Evolutionary conservation across 768 basidiomycete genomes (phyloP), one percentile per base, ranked within the genome.

Genomic region (Macrolepiota dolichaula): DNA sequence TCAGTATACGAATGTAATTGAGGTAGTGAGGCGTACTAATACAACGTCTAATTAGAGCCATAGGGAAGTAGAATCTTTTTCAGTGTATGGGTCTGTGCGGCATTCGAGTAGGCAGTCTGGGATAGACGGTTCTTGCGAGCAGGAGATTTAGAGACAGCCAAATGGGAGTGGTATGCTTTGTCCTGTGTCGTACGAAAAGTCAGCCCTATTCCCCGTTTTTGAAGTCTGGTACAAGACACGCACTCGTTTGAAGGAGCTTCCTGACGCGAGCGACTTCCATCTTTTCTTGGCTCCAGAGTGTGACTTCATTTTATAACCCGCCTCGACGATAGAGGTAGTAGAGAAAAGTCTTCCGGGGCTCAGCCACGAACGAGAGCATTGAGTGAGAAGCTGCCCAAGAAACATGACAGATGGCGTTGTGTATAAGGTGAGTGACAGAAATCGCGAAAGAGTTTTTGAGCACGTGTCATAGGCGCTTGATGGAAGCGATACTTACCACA

Each of bases 221-320:
- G 19, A 15, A 44, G 24, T n/a, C 37, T 19, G n/a, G 38, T 42
- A 15, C 4, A 46, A 27, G 17, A 19, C 44, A 62, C 86, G 47
- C 62, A 92, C 90, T 66, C 90, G 88, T 79, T 92, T 92, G 78
- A 91, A 92, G 15, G 77, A 70, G 49, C 71, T 77, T 17, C 85
- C 83, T 25, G 83, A 85, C n/a, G 83, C 82, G 49, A 91, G 72
- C 2, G 87, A 86, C 60, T 83, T 77, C 89, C 89, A 92, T 63
- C 91, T 78, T 73, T 92, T 92, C 76, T 92, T 92, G 24, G 91
- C 82, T 10, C 90, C 91, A 2, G 85, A 87, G 70, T 92, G 91
- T 0, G 87, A 83, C 72, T 92, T 92, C 66, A 92, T 75, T 75
- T 92, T 92, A 56, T 90, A 91, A n/a, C 77, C 78, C 57, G 85